Conservation (phyloP, 371 early-diverging fungal genomes). For the Actinomucor elegans region DNA sequence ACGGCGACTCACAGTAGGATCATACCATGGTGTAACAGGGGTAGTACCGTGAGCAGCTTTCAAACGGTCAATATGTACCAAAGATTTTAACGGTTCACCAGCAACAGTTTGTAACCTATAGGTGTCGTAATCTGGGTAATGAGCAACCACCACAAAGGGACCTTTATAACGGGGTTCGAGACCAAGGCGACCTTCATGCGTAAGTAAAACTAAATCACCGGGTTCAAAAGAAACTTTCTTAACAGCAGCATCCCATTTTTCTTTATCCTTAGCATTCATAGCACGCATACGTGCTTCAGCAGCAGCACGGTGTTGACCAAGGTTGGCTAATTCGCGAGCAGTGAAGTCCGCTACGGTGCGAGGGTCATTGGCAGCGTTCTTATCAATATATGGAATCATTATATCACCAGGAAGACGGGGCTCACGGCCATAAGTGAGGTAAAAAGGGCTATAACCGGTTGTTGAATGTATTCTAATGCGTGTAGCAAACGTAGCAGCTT, state of each 20-base stretch:
- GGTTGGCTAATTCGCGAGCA: too few relatives aligned
- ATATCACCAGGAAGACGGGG: conserved; percentile 12
- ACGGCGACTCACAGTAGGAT: background rate
- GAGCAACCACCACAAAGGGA: background rate
- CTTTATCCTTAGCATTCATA: conserved; percentile 6
- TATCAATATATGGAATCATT: conserved; percentile 16
- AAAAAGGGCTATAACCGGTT: conserved; percentile 11
- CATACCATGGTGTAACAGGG: background rate
- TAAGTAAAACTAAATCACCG: too few relatives aligned
- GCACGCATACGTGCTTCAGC: background rate
- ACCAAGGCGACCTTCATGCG: too few relatives aligned
- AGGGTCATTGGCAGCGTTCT: conserved; percentile 10
- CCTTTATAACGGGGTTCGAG: too few relatives aligned
- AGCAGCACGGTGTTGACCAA: conserved; percentile 1
- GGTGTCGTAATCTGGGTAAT: background rate
- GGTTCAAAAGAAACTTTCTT: background rate
- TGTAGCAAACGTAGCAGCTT: conserved; percentile 10
- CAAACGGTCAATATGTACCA: conserved; percentile 5
- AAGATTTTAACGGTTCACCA: too few relatives aligned
- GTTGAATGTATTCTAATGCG: background rate
- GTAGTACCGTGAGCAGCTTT: background rate
- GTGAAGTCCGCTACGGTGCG: background rate
- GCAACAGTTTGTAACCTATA: conserved; percentile 1
- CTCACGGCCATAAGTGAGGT: too few relatives aligned
- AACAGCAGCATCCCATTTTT: conserved; percentile 3